phyloP scores from a whole-genome alignment of 352 stramenopile genomes.

The Phytopythium boreale region DNA sequence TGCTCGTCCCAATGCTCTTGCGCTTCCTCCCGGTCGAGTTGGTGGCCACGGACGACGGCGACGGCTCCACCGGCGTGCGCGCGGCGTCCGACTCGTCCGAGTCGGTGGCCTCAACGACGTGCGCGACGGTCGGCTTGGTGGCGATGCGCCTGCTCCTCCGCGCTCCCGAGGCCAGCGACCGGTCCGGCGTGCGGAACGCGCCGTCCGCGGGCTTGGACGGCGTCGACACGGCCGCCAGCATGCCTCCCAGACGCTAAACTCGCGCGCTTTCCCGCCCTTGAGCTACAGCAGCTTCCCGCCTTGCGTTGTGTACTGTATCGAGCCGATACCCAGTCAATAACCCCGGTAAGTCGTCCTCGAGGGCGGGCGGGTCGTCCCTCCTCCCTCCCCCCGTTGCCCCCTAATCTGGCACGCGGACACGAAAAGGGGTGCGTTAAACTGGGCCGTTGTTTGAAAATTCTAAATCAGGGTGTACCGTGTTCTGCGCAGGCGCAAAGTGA shows the following conservation, averaged over 20 bases:
- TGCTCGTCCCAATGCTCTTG: conserved; percentile 35
- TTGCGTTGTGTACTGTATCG: background rate
- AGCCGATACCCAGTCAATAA: background rate
- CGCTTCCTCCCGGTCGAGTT: conserved; percentile 48
- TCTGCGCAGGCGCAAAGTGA: too few species aligned
- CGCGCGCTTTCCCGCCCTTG: background rate
- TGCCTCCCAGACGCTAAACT: conserved; percentile 9
- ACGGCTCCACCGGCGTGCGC: background rate
- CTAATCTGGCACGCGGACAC: background rate
- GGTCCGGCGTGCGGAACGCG: conserved; percentile 11
- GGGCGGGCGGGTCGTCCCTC: background rate
- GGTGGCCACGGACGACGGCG: background rate
- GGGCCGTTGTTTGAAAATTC: too few species aligned
- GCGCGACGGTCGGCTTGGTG: background rate
- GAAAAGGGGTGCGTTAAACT: background rate
- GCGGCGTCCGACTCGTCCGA: conserved; percentile 3
- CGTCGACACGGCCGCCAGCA: conserved; percentile 21
- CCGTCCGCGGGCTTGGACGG: conserved; percentile 12
- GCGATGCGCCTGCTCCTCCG: background rate
- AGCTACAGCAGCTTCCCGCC: background rate
- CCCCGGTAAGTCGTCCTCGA: background rate
- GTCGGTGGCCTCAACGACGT: background rate
- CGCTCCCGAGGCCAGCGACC: background rate
- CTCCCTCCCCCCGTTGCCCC: too few species aligned
- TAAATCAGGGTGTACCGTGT: too few species aligned